Base-by-base conservation (phyloP, 2,329 filamentous ascomycete genomes). In the Xylariaceae sp. region DNA sequence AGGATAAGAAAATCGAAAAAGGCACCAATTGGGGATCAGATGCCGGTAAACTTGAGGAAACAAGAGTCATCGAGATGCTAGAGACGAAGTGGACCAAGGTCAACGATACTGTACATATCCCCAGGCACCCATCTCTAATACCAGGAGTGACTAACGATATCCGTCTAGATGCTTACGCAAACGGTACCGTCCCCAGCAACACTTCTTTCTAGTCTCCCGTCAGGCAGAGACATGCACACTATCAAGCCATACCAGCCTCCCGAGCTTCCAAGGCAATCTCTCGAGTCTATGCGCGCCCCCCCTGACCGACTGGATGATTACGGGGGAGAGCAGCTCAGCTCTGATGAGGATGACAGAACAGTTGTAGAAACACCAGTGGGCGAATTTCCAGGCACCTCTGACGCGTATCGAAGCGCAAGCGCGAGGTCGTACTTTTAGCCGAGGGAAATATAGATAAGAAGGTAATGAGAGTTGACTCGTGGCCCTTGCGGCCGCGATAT, bases 71-170 rank as follows among this genome's bases (percentile, higher is more conserved):
- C 45, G 89, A 94, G 64, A 91, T 94, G 85, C 75, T 99, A 27
- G 84, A 95, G 64, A 81, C 79, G 30, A 97, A 96, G 70, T 97
- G 94, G 93, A 85, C 84, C 57, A 94, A 92, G 74, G 85, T 92
- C 73, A 99, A 99, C 67, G 91, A 97, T 71, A 96, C 90, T 15
- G 90, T 95, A 62, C 3, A 39, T 26, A 10, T 36, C 24, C 20
- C 24, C 16, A 3, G 20, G 20, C 23, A 9, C 7, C n/a, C 16
- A 16, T 53, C 16, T 1, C 8, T 26, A 15, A 18, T 26, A 11
- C 8, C 4, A 10, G 26, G 6, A 18, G 32, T 33, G 20, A 29
- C 45, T 60, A 9, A 60, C 4, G 3, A 35, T 32, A 11, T 32
- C 3, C 18, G n/a, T n/a, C n/a, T n/a, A 62, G 59, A 51, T 62